These are phyloP conservation scores for Camellia sinensis DNA, from an alignment of 148 eudicot species.

Conservation along the genomic window DNA sequence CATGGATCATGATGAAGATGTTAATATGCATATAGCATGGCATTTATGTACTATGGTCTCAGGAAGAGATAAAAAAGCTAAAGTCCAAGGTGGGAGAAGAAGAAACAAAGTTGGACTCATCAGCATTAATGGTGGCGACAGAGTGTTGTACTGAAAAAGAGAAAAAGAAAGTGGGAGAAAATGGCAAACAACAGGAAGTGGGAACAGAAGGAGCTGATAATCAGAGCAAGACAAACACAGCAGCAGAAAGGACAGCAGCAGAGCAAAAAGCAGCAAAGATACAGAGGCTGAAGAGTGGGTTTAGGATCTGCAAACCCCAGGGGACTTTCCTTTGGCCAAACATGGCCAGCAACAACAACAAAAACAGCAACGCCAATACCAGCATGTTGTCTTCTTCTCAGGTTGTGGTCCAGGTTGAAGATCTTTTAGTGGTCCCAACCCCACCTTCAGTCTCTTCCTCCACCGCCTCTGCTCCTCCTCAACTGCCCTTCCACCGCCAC, in stretches of 20 bases:
- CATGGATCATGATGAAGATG: neutral
- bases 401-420: too few species aligned
- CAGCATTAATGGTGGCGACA: too few species aligned
- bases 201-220: neutral
- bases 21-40: neutral
- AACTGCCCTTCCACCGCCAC: slow-evolving; percentile 28
- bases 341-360: neutral
- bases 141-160: neutral
- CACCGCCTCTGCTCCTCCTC: slow-evolving; percentile 23
- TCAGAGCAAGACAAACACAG: neutral
- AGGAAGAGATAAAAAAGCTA: neutral
- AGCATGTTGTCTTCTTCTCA: slow-evolving; percentile 36
- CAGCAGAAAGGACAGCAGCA: neutral
- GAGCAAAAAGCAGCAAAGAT: too few species aligned
- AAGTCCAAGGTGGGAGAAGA: neutral
- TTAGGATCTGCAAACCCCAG: too few species aligned
- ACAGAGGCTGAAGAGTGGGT: too few species aligned
- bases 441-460: slow-evolving; percentile 57
- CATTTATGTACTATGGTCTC: neutral
- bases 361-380: neutral
- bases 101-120: neutral
- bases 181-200: neutral
- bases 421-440: too few species aligned
- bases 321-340: too few species aligned
- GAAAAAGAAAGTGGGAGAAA: neutral